Evolutionary conservation across 306 rosid genomes (phyloP).

Genomic region (Trichosanthes cucumerina): DNA sequence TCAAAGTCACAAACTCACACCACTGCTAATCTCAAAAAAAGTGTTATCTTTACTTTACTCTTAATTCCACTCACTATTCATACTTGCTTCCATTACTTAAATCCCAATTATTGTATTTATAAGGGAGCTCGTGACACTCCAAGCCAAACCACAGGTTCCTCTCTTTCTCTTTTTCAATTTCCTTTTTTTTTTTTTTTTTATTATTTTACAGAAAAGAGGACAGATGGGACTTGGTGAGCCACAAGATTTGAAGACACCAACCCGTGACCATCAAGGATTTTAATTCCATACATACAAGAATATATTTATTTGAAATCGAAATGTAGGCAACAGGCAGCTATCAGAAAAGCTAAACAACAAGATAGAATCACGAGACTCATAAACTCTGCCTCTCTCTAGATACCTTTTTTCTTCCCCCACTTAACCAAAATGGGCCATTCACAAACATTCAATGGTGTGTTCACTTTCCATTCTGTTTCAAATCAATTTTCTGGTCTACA

Average conservation of each 20-base stretch:
- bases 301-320: neutral
- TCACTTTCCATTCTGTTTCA: neutral
- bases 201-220: neutral
- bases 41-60: neutral
- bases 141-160: neutral
- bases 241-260: neutral
- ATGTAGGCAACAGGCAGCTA: neutral
- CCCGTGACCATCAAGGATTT: neutral
- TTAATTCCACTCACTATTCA: neutral
- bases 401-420: no score
- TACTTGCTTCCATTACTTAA: neutral
- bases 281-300: neutral
- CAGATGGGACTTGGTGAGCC: conserved; percentile 1
- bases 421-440: neutral
- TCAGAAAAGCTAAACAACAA: conserved; percentile 4
- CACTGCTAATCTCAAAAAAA: neutral
- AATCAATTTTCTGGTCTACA: neutral
- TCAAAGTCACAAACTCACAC: neutral
- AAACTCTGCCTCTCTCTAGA: neutral
- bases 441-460: neutral
- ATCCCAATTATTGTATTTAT: neutral
- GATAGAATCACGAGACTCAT: neutral
- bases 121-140: neutral
- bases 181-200: neutral
- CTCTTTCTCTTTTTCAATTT: neutral